phyloP scores from a whole-genome alignment of 371 early-diverging fungal species.

The Mortierella sp. region DNA sequence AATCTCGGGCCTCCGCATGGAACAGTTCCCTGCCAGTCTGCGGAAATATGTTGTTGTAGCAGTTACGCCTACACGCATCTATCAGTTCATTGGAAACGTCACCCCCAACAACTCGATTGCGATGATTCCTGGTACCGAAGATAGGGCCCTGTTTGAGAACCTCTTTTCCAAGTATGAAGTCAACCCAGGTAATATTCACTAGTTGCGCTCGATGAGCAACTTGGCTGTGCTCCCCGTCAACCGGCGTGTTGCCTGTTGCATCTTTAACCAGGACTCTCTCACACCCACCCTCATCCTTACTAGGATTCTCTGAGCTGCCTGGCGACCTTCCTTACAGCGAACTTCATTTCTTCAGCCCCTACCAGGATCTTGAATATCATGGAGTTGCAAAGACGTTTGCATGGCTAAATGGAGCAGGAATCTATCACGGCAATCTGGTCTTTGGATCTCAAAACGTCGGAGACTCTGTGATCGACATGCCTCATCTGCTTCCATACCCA shows the following conservation, averaged over 20 bases:
- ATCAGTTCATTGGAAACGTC: slow-evolving; percentile 85
- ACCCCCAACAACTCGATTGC: slow-evolving; percentile 40
- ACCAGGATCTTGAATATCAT: slow-evolving; percentile 71
- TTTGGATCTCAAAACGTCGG: slow-evolving; percentile 80
- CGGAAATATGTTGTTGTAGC: slow-evolving; percentile 82
- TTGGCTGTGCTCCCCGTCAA: no score
- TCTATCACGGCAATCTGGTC: slow-evolving; percentile 84
- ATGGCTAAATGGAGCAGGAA: slow-evolving; percentile 85
- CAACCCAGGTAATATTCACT: slow-evolving; percentile 59
- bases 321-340: slow-evolving; percentile 67
- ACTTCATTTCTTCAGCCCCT: slow-evolving; percentile 74
- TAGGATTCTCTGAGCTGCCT: slow-evolving; percentile 83
- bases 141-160: slow-evolving; percentile 67
- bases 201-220: no score
- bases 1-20: slow-evolving; percentile 83
- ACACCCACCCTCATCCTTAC: background rate
- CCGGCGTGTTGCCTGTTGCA: no score
- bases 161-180: slow-evolving; percentile 71
- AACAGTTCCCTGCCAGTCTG: slow-evolving; percentile 76
- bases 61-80: slow-evolving; percentile 83
- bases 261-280: no score
- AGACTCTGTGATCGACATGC: slow-evolving; percentile 83
- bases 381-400: slow-evolving; percentile 78
- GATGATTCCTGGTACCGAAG: slow-evolving; percentile 44
- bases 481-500: slow-evolving; percentile 83